Evolutionary conservation across 768 basidiomycete species (phyloP), one percentile per base, ranked within the genome.

Genomic region (Suillus americanus): DNA sequence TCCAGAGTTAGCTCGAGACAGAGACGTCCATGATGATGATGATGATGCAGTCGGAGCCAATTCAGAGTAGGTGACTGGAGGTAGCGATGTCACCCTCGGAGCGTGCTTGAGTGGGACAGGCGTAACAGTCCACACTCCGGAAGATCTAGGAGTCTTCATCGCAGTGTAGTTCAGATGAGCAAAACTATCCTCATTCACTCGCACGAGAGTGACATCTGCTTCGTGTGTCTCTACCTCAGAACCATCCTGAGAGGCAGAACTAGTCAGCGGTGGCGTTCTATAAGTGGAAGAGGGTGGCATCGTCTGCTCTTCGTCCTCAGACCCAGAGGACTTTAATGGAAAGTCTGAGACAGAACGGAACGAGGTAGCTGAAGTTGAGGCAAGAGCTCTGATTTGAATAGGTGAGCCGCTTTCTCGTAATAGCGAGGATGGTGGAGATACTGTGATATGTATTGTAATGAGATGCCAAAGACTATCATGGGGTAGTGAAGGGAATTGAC

Each of bases 41-140:
- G 6, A 35, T 38, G 38, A 25, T 20, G 16, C 25, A 55, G 28
- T 53, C 9, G 73, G 69, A 14, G 72, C 74, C 38, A 68, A 68
- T 35, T 74, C 74, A 59, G 66, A 60, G 20, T 70, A 57, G 14
- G 50, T 28, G 25, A 16, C 50, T 10, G 46, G 23, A 3, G 46
- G 62, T 20, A 73, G 70, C 14, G 67, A 74, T 53, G 68, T 51
- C 0, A 64, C 48, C 56, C 65, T 68, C 54, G 61, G 65, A 51
- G 28, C 9, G 2, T 61, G 45, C 61, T 66, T 72, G 48, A 69
- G 60, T 43, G 73, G 75, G 4, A 75, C 68, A 18, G 81, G 82
- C 9, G 81, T 82, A 28, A 72, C 68, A 16, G 79, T 68, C 81
- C 82, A 83, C 28, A 78, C 82, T 54, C 82, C 82, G 9, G 82